Evolutionary conservation across 768 basidiomycete genomes (phyloP).

Genomic region (Naematelia encephala): DNA sequence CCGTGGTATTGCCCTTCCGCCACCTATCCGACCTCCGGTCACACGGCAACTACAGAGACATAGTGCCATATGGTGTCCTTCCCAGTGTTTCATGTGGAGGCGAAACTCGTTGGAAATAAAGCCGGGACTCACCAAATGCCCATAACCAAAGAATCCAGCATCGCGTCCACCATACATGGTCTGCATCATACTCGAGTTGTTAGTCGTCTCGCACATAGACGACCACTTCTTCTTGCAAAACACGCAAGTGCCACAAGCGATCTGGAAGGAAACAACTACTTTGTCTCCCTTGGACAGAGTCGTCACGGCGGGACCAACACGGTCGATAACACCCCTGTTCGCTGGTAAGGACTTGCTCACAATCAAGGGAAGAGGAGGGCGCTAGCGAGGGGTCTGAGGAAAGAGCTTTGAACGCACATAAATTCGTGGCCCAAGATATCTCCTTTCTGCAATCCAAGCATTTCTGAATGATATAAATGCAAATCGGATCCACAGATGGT

Average conservation of each 20-base stretch:
- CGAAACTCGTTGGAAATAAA: background rate
- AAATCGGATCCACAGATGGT: conserved; percentile 65
- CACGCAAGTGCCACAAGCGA: conserved; percentile 66
- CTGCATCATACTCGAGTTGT: conserved; percentile 59
- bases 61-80: background rate
- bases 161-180: conserved; percentile 55
- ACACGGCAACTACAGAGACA: background rate
- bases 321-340: conserved; percentile 64
- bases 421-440: conserved; percentile 72
- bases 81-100: background rate
- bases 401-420: conserved; percentile 30
- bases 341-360: background rate
- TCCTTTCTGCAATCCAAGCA: conserved; percentile 65
- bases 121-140: conserved; percentile 34
- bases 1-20: background rate
- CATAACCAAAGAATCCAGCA: conserved; percentile 61
- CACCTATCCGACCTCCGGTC: background rate
- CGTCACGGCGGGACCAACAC: conserved; percentile 63
- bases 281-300: conserved; percentile 64
- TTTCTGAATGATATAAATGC: conserved; percentile 60
- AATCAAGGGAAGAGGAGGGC: background rate
- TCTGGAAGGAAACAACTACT: conserved; percentile 75
- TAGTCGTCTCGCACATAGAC: conserved; percentile 71
- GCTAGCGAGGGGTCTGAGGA: background rate
- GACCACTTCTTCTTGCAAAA: conserved; percentile 72